phyloP scores from a whole-genome alignment of 257 asterid species.

The Nicotiana tabacum region DNA sequence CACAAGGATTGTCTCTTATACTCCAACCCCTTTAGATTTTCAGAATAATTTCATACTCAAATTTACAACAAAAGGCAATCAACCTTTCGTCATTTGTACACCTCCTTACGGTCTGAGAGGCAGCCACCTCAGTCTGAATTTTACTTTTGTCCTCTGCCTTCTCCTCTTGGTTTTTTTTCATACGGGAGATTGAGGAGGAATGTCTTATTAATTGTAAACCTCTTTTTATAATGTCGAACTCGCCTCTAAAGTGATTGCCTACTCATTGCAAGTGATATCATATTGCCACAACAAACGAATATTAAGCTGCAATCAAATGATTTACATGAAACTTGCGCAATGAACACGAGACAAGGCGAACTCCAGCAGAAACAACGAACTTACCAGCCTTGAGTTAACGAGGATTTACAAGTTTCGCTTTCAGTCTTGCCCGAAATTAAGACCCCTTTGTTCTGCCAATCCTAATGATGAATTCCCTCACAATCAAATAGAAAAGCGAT shows the following conservation, averaged over 20 bases:
- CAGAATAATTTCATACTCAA: too few relatives aligned
- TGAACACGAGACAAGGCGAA: too few relatives aligned
- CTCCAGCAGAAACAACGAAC: too few relatives aligned
- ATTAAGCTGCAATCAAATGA: background rate
- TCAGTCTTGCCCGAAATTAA: too few relatives aligned
- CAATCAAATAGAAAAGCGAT: too few relatives aligned
- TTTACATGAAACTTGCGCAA: background rate
- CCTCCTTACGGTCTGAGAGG: background rate
- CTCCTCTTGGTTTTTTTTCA: background rate
- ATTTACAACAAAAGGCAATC: too few relatives aligned
- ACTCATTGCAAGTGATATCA: background rate
- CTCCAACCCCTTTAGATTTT: slow-evolving; percentile 31
- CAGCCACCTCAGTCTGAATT: background rate
- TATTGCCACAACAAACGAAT: background rate
- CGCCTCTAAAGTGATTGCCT: background rate
- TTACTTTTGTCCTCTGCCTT: too few relatives aligned
- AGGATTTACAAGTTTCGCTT: too few relatives aligned
- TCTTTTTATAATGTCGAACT: background rate
- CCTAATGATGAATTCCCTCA: too few relatives aligned
- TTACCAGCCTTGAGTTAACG: too few relatives aligned
- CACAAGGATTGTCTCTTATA: slow-evolving; percentile 63
- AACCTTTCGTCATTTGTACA: too few relatives aligned
- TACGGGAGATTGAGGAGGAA: background rate
- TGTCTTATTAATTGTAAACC: background rate
- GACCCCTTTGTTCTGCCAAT: too few relatives aligned